Percentiles rank a stretch among this genome's conserved stretches.
phyloP scores from a whole-genome alignment of 805 yeast species.

The Hanseniaspora nectarophila region DNA sequence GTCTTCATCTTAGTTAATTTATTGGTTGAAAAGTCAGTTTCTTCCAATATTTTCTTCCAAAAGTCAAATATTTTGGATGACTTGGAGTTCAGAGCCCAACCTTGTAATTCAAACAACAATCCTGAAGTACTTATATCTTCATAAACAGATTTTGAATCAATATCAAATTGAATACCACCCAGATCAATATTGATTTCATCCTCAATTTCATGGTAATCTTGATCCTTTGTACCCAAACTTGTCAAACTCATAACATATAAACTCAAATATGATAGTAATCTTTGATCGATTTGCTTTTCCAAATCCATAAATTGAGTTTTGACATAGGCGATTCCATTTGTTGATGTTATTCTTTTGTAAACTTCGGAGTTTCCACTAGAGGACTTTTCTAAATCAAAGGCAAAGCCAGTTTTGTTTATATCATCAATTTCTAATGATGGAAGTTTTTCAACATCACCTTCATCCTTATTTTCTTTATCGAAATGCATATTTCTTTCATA shows the following conservation, averaged over 20 bases:
- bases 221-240: constrained; percentile 66
- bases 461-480: constrained; percentile 31
- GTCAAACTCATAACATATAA: constrained; percentile 70
- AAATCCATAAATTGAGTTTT: constrained; percentile 50
- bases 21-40: constrained; percentile 53
- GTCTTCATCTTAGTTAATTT: constrained; percentile 53
- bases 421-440: constrained; percentile 70
- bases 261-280: constrained; percentile 58
- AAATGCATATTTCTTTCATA: constrained; percentile 57
- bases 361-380: constrained; percentile 24
- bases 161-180: constrained; percentile 67
- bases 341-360: constrained; percentile 45
- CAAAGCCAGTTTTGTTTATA: constrained; percentile 48
- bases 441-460: constrained; percentile 56
- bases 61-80: constrained; percentile 48
- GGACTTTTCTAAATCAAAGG: constrained; percentile 15
- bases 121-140: constrained; percentile 35
- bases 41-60: constrained; percentile 54
- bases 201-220: constrained; percentile 69
- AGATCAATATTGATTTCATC: constrained; percentile 71
- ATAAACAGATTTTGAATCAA: constrained; percentile 47
- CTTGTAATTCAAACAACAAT: constrained; percentile 47
- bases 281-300: constrained; percentile 41
- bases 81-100: constrained; percentile 60
- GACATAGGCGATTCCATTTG: constrained; percentile 73